Evolutionary conservation across 2,329 filamentous ascomycete genomes (phyloP), one percentile per base, ranked within the genome.

Genomic region (Penicillium aurantiogriseum): DNA sequence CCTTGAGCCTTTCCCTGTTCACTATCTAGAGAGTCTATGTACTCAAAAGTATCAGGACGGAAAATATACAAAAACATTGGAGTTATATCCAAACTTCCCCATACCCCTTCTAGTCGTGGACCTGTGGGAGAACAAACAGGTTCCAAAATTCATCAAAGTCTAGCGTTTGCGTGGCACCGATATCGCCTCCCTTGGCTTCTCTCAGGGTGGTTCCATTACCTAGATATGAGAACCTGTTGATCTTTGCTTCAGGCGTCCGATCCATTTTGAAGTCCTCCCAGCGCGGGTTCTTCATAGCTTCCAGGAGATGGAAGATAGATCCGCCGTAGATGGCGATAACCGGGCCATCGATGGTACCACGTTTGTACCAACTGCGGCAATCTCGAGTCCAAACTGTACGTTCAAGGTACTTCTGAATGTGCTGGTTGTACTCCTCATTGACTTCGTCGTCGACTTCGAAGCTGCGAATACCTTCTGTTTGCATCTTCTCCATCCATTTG

Each of bases 211-310:
- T 40, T 11, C 82, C 82, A 47, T 83, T 83, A 8, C 82, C 81
- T 15, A 83, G 71, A 57, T 81, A 84, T 15, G 63, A 70, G 62
- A 83, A 83, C 23, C 81, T 70, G 60, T 83, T 62, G 4, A 7
- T 27, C 15, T 33, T 27, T 0, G 54, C 46, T 15, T 72, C 2
- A 72, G 71, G 69, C 0, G 81, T 66, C 43, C 82, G 79, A 65
- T 78, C 73, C 59, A 82, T 83, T 54, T 81, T 76, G 69, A 77
- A 85, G 54, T 85, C 83, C 64, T 85, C 83, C 82, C 82, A 85
- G 13, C 82, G 71, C 1, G 82, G 82, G 27, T 62, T 57, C 39
- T 62, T 58, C n/a, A 62, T 42, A 7, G 51, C 57, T 13, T 60
- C 57, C 38, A 60, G 46, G n/a, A 60, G 53, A 36, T 62, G 60